Evolutionary conservation across 306 rosid genomes (phyloP), one percentile per base, ranked within the genome.

Genomic region (Datisca glomerata): DNA sequence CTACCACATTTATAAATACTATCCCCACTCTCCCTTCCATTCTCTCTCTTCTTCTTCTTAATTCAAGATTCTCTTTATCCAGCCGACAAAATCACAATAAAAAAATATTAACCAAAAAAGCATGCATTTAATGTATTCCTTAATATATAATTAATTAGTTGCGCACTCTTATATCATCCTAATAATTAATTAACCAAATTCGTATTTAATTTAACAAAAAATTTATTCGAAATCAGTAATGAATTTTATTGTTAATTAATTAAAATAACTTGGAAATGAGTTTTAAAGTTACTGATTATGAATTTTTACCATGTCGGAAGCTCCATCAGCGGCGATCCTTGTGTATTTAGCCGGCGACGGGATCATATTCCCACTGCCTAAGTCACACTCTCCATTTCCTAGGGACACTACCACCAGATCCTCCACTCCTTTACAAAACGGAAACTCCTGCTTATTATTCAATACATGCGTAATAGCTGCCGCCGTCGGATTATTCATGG

Each of bases 271-370:
- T n/a, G n/a, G n/a, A n/a, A n/a, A n/a, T n/a, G n/a, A n/a, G n/a
- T n/a, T n/a, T n/a, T n/a, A n/a, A n/a, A n/a, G n/a, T n/a, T n/a
- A n/a, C n/a, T n/a, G n/a, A n/a, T n/a, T n/a, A n/a, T n/a, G n/a
- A n/a, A n/a, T n/a, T n/a, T n/a, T n/a, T n/a, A 87, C 97, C 94
- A 79, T 55, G 22, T 87, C 97, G 22, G 94, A 83, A 63, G 83
- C 71, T 51, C 94, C 94, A 52, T 87, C 97, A 2, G 85, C 94
- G 42, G 94, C 83, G 33, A 87, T 80, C 35, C 61, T 70, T 0
- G 70, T 52, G 45, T 78, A 66, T 1, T 68, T 81, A 5, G 80
- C 51, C 4, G 80, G 33, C 1, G 85, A 66, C 5, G 51, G 21
- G 31, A 35, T 44, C 1, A 43, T 23, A 14, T 60, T 56, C 27